These are phyloP conservation scores for Amoebophrya sp. DNA, from an alignment of 169 alveolate species.

Conservation along the genomic window DNA sequence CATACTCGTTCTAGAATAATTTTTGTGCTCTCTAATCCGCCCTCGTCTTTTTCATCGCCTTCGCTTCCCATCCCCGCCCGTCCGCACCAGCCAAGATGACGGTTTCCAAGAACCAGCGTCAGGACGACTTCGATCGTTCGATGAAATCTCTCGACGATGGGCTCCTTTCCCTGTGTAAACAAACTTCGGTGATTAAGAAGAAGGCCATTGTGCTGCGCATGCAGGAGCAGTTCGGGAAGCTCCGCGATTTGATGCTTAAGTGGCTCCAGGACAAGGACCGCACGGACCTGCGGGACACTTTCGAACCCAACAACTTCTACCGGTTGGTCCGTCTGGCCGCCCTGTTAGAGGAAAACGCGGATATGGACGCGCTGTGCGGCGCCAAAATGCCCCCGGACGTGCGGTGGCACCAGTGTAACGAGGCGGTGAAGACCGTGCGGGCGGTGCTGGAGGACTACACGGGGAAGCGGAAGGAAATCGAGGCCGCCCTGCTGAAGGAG, in stretches of 20 bases:
- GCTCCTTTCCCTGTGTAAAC: no score
- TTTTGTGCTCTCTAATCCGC: no score
- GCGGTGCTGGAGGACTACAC: background rate
- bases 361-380: background rate
- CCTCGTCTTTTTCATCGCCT: no score
- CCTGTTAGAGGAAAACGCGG: background rate
- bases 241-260: background rate
- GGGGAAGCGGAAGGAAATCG: background rate
- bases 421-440: background rate
- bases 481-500: background rate
- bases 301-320: background rate
- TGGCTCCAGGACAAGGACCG: conserved; percentile 9
- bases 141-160: no score
- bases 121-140: no score
- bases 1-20: no score
- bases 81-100: no score
- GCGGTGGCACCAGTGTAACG: background rate
- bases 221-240: background rate
- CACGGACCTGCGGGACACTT: background rate
- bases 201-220: background rate
- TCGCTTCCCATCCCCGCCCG: no score
- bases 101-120: no score
- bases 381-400: background rate
- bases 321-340: background rate
- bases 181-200: background rate